These are phyloP conservation scores for Apiospora marii DNA, from an alignment of 2,329 filamentous ascomycete species.

Conservation along the genomic window DNA sequence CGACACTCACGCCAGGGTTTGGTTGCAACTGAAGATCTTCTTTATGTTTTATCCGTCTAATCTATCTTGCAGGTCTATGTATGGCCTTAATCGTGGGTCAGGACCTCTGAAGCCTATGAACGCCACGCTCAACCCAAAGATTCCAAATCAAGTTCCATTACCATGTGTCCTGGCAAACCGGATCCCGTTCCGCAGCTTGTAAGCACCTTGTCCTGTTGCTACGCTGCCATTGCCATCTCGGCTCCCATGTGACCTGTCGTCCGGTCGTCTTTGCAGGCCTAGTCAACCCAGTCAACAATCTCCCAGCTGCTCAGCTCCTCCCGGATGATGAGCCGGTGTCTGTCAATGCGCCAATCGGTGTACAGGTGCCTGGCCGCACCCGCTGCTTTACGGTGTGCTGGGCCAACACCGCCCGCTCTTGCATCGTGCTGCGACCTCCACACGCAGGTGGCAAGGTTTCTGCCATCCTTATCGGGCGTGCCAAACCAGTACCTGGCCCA, in stretches of 20 bases:
- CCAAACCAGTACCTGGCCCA: conserved; percentile 84
- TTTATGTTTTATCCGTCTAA: conserved; percentile 7
- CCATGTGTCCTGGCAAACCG: conserved; percentile 7
- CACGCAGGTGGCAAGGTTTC: conserved; percentile 83
- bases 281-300: conserved; percentile 62
- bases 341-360: conserved; percentile 74
- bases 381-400: conserved; percentile 70
- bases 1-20: not conserved
- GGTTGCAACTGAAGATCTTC: conserved; percentile 9
- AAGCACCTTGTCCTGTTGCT: not conserved
- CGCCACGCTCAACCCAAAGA: conserved; percentile 15
- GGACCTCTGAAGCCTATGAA: conserved; percentile 13
- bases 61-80: conserved; percentile 12
- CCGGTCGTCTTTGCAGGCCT: conserved; percentile 4
- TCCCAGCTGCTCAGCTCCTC: conserved; percentile 72
- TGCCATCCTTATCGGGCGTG: conserved; percentile 69
- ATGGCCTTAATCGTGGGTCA: not conserved
- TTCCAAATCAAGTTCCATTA: not conserved
- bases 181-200: conserved; percentile 4
- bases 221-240: conserved; percentile 11
- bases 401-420: conserved; percentile 63
- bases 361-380: conserved; percentile 69
- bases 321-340: conserved; percentile 72
- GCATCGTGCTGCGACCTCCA: conserved; percentile 70
- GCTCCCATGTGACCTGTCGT: conserved; percentile 5